Evolutionary conservation across 176 grass and related monocot genomes (phyloP).

Genomic region (Carex myosuroides): DNA sequence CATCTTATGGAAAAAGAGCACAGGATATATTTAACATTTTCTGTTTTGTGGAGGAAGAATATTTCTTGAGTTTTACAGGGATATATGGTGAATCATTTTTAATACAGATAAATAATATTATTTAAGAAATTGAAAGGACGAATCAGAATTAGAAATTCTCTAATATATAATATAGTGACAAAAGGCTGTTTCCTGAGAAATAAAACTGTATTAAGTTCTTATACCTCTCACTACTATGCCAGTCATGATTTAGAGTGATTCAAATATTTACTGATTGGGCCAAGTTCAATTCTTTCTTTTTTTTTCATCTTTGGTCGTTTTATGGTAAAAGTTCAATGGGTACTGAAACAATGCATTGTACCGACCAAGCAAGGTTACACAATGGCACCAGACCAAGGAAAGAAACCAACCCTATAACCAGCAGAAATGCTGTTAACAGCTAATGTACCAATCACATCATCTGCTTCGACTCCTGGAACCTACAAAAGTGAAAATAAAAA

Average conservation of each 20-base stretch:
- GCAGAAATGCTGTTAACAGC: conserved; percentile 80
- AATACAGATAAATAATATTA: neutral
- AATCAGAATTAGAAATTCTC: neutral
- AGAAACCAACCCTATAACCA: conserved; percentile 61
- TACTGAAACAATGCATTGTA: neutral
- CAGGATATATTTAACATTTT: no score
- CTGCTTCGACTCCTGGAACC: conserved; percentile 99
- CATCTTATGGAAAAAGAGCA: no score
- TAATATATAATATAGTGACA: neutral
- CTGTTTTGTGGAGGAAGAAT: no score
- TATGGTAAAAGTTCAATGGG: neutral
- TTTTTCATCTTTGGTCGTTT: neutral
- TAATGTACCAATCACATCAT: conserved; percentile 96
- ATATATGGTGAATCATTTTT: neutral
- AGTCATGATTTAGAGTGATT: neutral
- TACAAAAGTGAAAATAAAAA: conserved; percentile 32
- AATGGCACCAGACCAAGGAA: conserved; percentile 5
- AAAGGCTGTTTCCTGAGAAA: neutral
- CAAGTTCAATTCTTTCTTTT: neutral
- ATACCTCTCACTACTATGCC: neutral
- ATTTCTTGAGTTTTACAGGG: no score
- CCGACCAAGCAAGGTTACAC: neutral
- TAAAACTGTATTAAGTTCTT: neutral
- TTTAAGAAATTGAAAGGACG: neutral
- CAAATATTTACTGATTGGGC: neutral